These are phyloP conservation scores for Aspergillus neotritici DNA, from an alignment of 2,329 filamentous ascomycete genomes.

Conservation along the genomic window DNA sequence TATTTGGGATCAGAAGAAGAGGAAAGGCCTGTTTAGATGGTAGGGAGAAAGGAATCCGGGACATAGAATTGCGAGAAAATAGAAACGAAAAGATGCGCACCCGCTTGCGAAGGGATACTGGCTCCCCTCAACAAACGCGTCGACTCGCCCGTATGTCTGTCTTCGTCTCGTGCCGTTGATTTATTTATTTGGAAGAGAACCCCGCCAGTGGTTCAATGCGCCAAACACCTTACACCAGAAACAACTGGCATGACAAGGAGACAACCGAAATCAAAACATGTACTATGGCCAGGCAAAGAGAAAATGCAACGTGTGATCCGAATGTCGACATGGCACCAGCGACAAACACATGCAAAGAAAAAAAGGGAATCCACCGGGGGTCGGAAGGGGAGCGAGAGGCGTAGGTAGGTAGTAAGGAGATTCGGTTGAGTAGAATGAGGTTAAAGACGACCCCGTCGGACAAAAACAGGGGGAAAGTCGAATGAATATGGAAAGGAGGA, in stretches of 20 bases:
- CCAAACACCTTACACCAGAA: constrained; percentile 23
- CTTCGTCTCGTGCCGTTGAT: constrained; percentile 14
- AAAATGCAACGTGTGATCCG: constrained; percentile 4
- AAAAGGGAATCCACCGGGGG: constrained; percentile 5
- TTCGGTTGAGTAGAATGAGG: constrained; percentile 2
- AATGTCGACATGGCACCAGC: constrained; percentile 13
- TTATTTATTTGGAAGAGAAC: constrained; percentile 10
- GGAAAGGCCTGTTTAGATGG: constrained; percentile 10
- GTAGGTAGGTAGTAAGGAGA: constrained; percentile 1
- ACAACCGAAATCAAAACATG: constrained; percentile 18
- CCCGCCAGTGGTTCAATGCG: constrained; percentile 17
- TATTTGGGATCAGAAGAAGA: constrained; percentile 17
- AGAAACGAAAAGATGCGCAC: constrained; percentile 5
- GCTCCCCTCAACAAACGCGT: constrained; percentile 3
- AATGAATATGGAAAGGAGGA: constrained; percentile 11
- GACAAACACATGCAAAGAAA: constrained; percentile 17
- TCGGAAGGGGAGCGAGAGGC: constrained; percentile 3
- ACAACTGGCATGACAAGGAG: constrained; percentile 14
- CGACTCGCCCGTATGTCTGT: constrained; percentile 10
- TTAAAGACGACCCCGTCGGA: neutral
- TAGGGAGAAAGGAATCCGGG: constrained; percentile 14
- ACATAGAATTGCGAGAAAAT: constrained; percentile 7
- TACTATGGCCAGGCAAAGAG: constrained; percentile 7
- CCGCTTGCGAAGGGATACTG: constrained; percentile 5
- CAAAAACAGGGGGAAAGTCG: constrained; percentile 5